Percentiles rank a stretch among this genome's conserved stretches.
These are phyloP conservation scores for Russula earlei DNA, from an alignment of 768 basidiomycete species.

Conservation along the genomic window DNA sequence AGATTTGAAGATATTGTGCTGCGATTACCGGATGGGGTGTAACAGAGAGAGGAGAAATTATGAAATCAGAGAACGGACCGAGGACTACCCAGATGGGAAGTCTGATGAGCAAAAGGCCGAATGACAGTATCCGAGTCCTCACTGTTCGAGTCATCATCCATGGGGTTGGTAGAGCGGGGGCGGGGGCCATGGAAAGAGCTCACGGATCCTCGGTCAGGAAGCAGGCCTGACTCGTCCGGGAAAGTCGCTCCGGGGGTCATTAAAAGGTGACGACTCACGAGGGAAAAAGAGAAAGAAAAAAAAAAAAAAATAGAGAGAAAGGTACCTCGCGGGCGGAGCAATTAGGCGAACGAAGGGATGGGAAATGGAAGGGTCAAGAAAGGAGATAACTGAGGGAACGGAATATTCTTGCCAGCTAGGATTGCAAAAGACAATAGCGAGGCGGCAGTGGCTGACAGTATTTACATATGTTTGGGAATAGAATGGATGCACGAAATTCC, in stretches of 20 bases:
- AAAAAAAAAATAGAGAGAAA: not conserved
- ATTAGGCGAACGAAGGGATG: constrained; percentile 13
- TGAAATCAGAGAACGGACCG: not conserved
- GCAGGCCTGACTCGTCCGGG: constrained; percentile 3
- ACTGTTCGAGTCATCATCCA: not conserved
- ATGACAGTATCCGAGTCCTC: no score
- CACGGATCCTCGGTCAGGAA: constrained; percentile 3
- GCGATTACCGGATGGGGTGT: constrained; percentile 11
- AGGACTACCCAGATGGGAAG: constrained; percentile 4
- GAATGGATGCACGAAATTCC: constrained; percentile 16
- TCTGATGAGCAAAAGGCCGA: constrained; percentile 11
- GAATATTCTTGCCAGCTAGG: constrained; percentile 14
- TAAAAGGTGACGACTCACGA: constrained; percentile 7
- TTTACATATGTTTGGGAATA: constrained; percentile 9
- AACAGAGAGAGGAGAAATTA: not conserved
- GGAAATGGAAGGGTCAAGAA: constrained; percentile 19
- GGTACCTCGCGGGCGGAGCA: not conserved
- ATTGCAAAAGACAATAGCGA: constrained; percentile 18
- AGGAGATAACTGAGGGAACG: constrained; percentile 9
- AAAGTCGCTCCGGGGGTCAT: not conserved
- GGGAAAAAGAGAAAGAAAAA: constrained; percentile 2
- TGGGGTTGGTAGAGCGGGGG: not conserved
- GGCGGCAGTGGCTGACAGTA: constrained; percentile 20
- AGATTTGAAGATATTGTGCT: constrained; percentile 10
- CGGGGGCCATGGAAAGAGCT: not conserved